Base-by-base conservation (phyloP, 2,329 filamentous ascomycete species). In the Clathrospora elynae region DNA sequence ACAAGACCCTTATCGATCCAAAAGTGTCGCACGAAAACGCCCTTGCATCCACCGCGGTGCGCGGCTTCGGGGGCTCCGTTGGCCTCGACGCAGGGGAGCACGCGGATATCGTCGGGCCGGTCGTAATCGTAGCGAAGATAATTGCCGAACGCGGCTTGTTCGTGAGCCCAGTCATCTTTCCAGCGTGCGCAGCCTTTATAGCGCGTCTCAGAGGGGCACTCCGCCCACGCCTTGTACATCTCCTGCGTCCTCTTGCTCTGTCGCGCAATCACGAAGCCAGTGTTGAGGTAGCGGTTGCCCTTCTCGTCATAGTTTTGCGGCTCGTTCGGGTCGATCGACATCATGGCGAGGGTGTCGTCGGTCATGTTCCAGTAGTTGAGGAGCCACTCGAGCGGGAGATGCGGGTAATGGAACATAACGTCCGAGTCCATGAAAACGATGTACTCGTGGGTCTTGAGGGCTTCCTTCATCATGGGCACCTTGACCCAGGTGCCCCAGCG, bases 381-480 rank as follows among this genome's bases (percentile, higher is more conserved):
- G 3, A 78, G 71, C 73, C 75, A 78, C 53, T 78, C 76, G 20
- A 78, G 49, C 4, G 76, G 75, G 2, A 78, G 61, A 25, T 75
- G 68, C 1, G 71, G 71, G 50, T 78, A 71, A 28, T 71, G 68
- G 48, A 78, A 74, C 46, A 76, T 69, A 47, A 73, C 73, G 44
- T 78, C 76, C n/a, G 72, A 71, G 60, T 78, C 76, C 55, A 78
- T 66, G 51, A 78, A 78, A 46, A 78, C 68, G 9, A 70, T 67
- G 59, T 78, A 73, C 6, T 72, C 65, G 46, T 71, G 66, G 6
- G 65, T 68, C 37, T 70, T 67, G 50, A 71, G 66, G 4, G 65
- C 66, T 42, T 70, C 62, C 18, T 75, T 69, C 40, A 75, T 73
- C 44, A 77, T 68, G 29, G 70, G 70, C n/a, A 76, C 68, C 58